phyloP scores from a whole-genome alignment of 345 rosid species.

The Lepidium sativum region DNA sequence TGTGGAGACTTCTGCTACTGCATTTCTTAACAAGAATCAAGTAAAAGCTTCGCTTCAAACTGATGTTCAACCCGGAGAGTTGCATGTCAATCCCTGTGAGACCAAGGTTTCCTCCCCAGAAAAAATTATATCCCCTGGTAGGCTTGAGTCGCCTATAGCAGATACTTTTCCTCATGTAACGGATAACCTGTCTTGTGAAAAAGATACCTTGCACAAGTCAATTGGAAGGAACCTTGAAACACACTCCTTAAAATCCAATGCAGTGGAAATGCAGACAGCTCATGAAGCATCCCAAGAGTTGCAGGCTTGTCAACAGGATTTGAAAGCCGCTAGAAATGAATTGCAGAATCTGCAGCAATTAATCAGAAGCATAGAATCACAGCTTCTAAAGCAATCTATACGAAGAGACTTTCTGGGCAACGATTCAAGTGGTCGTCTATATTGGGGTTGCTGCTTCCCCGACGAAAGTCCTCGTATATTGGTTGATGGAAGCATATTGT shows the following conservation, averaged over 20 bases:
- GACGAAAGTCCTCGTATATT: conserved; percentile 44
- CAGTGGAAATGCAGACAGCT: conserved; percentile 14
- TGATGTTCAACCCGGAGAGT: conserved; percentile 25
- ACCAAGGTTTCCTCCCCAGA: conserved; percentile 27
- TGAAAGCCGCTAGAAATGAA: conserved; percentile 46
- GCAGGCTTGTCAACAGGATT: conserved; percentile 46
- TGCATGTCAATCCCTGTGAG: conserved; percentile 17
- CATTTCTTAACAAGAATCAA: conserved; percentile 21
- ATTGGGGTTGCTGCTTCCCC: conserved; percentile 65
- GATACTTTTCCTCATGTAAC: conserved; percentile 31
- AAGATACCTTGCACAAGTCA: conserved; percentile 27
- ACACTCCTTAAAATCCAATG: conserved; percentile 22
- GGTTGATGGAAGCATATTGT: conserved; percentile 64
- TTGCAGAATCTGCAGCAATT: conserved; percentile 48
- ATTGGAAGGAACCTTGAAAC: conserved; percentile 24
- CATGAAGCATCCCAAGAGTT: conserved; percentile 41
- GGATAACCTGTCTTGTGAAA: conserved; percentile 30
- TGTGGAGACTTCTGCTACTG: conserved; percentile 25
- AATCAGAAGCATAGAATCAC: conserved; percentile 47
- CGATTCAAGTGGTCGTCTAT: conserved; percentile 73
- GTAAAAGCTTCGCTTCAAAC: conserved; percentile 15
- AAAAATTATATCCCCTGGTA: conserved; percentile 27
- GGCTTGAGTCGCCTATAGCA: conserved; percentile 26
- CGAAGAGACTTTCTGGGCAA: conserved; percentile 83
- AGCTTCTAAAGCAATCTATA: conserved; percentile 52